A percentile compares a stretch with the other conserved stretches of the same genome.
These are phyloP conservation scores for Seiridium unicorne DNA, from an alignment of 2,329 filamentous ascomycete genomes.

Conservation along the genomic window DNA sequence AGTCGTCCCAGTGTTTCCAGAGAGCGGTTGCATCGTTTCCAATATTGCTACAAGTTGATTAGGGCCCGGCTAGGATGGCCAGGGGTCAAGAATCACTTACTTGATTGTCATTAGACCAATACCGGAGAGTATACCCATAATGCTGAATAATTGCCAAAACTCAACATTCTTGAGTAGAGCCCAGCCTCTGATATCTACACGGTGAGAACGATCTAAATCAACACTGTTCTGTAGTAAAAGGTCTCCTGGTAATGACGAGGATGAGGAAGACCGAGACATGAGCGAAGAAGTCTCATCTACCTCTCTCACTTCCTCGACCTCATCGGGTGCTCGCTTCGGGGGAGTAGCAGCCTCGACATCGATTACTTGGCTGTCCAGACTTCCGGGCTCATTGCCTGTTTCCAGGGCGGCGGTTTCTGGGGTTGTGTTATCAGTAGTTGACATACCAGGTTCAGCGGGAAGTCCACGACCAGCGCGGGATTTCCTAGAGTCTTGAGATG, in stretches of 20 bases:
- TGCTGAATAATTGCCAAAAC: constrained; percentile 87
- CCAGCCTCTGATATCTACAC: constrained; percentile 87
- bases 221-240: constrained; percentile 57
- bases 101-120: constrained; percentile 99
- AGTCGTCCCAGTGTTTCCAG: constrained; percentile 82
- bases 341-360: constrained; percentile 17
- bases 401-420: constrained; percentile 23
- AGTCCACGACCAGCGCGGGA: constrained; percentile 36
- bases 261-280: constrained; percentile 62
- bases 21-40: constrained; percentile 85
- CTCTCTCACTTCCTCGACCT: constrained; percentile 50
- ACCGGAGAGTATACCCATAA: constrained; percentile 88
- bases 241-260: constrained; percentile 45
- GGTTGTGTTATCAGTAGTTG: constrained; percentile 28
- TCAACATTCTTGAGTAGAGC: constrained; percentile 68
- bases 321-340: constrained; percentile 12
- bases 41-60: constrained; percentile 68
- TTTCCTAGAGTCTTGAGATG: constrained; percentile 39
- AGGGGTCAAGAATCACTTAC: constrained; percentile 49
- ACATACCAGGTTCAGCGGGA: constrained; percentile 67
- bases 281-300: constrained; percentile 79
- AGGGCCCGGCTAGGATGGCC: constrained; percentile 19
- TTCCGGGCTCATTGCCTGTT: constrained; percentile 18
- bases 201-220: constrained; percentile 72
- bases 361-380: constrained; percentile 17